A percentile compares a stretch with the other conserved stretches of the same genome.
These are phyloP conservation scores for Chlamydomonas eustigma DNA, from an alignment of 139 green algal genomes.

Conservation along the genomic window DNA sequence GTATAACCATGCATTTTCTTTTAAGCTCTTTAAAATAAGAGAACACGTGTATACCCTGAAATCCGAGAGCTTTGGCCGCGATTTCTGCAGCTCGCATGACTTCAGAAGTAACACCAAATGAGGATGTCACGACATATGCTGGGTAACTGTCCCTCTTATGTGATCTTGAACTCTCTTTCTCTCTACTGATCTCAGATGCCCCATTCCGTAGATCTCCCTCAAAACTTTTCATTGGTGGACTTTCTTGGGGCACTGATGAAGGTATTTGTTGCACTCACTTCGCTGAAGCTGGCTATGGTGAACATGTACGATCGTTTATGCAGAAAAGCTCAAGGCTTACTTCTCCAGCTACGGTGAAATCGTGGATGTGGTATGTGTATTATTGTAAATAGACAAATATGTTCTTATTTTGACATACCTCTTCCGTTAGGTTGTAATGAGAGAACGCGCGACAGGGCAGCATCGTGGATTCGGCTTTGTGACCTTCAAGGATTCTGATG, in stretches of 20 bases:
- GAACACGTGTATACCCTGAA: too few species aligned
- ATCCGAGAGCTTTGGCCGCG: too few species aligned
- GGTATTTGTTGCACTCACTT: not conserved
- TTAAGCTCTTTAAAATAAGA: too few species aligned
- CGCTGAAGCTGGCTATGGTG: not conserved
- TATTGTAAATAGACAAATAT: too few species aligned
- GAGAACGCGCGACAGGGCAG: constrained; percentile 56
- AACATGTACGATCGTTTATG: not conserved
- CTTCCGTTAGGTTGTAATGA: constrained; percentile 69
- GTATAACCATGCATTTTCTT: too few species aligned
- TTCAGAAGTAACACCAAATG: too few species aligned
- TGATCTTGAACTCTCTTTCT: too few species aligned
- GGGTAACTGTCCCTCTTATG: too few species aligned
- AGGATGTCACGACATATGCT: too few species aligned
- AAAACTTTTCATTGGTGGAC: constrained; percentile 7
- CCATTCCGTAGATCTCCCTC: not conserved
- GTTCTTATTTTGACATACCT: not conserved
- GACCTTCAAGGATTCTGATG: constrained; percentile 54
- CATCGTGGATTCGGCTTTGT: constrained; percentile 81
- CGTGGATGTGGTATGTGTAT: constrained; percentile 45
- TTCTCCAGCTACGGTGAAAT: constrained; percentile 69
- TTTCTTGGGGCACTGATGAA: constrained; percentile 12
- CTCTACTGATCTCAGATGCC: too few species aligned
- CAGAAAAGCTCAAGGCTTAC: constrained; percentile 64
- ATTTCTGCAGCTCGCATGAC: too few species aligned